Conservation (phyloP, 2,329 filamentous ascomycete species). For the Moelleriella libera region DNA sequence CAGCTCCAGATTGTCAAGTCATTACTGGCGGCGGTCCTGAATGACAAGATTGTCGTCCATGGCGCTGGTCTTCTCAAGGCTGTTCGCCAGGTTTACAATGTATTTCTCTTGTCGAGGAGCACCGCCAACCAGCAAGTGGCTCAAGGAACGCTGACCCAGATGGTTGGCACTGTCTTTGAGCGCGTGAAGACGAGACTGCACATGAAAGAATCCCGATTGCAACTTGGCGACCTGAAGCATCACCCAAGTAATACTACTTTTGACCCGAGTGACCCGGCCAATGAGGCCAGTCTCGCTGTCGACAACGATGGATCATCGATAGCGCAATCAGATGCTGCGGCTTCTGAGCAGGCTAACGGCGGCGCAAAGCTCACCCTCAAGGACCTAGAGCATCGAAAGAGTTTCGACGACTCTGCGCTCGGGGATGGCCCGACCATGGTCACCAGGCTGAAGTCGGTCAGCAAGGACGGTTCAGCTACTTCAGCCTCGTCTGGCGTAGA, state of each 20-base stretch:
- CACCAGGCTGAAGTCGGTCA: constrained; percentile 40
- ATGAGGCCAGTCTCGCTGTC: constrained; percentile 23
- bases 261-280: constrained; percentile 27
- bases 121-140: constrained; percentile 94
- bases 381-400: constrained; percentile 53
- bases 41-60: constrained; percentile 98
- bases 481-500: constrained; percentile 43
- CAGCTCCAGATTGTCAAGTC: constrained; percentile 98
- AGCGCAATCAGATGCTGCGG: constrained; percentile 14
- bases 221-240: constrained; percentile 35
- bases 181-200: constrained; percentile 76
- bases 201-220: constrained; percentile 68
- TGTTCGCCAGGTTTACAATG: constrained; percentile 96
- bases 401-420: constrained; percentile 53
- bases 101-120: constrained; percentile 88
- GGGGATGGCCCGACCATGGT: constrained; percentile 56
- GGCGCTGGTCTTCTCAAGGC: constrained; percentile 92
- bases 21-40: constrained; percentile 82
- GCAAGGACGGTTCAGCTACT: constrained; percentile 24
- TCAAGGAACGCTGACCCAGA: constrained; percentile 91
- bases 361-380: constrained; percentile 49
- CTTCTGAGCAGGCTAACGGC: constrained; percentile 17
- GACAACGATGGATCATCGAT: constrained; percentile 21
- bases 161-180: constrained; percentile 97
- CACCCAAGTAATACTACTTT: constrained; percentile 38